phyloP scores from a whole-genome alignment of 768 basidiomycete genomes.

The Paxillus ammoniavirescens region DNA sequence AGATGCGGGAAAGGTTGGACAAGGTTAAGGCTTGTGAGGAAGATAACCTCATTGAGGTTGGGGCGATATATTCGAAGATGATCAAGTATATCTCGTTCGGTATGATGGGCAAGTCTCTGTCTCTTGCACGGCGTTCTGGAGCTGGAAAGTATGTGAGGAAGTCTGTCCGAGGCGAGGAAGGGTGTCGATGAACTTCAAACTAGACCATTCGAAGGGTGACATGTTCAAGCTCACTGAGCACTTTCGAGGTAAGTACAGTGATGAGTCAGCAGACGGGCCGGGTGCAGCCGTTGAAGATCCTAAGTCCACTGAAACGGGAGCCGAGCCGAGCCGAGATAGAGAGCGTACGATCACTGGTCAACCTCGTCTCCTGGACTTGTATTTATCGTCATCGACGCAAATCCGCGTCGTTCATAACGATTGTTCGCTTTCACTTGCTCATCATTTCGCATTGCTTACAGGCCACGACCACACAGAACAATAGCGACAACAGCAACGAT shows the following conservation, averaged over 20 bases:
- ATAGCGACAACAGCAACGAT: slow-evolving; percentile 1
- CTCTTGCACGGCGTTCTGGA: slow-evolving; percentile 19
- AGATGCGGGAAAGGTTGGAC: slow-evolving; percentile 37
- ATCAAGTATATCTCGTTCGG: slow-evolving; percentile 45
- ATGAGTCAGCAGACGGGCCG: too few relatives aligned
- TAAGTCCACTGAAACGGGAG: too few relatives aligned
- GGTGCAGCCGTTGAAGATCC: too few relatives aligned
- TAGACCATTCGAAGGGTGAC: slow-evolving; percentile 7
- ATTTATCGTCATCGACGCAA: too few relatives aligned
- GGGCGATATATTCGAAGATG: slow-evolving; percentile 36
- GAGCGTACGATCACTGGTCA: too few relatives aligned
- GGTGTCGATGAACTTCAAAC: background rate
- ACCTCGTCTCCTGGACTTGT: too few relatives aligned
- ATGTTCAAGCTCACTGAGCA: background rate
- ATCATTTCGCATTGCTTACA: background rate
- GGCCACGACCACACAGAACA: background rate
- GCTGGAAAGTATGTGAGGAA: slow-evolving; percentile 12
- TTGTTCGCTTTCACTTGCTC: too few relatives aligned
- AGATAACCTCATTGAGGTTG: slow-evolving; percentile 9
- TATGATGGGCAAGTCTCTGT: slow-evolving; percentile 27
- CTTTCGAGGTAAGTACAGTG: too few relatives aligned
- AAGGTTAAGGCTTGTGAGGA: slow-evolving; percentile 11
- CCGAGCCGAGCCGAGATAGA: too few relatives aligned
- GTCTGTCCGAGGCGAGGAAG: background rate
- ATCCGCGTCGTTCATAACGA: too few relatives aligned